phyloP scores from a whole-genome alignment of 2,329 filamentous ascomycete species.

The Aspergillus intermedius region DNA sequence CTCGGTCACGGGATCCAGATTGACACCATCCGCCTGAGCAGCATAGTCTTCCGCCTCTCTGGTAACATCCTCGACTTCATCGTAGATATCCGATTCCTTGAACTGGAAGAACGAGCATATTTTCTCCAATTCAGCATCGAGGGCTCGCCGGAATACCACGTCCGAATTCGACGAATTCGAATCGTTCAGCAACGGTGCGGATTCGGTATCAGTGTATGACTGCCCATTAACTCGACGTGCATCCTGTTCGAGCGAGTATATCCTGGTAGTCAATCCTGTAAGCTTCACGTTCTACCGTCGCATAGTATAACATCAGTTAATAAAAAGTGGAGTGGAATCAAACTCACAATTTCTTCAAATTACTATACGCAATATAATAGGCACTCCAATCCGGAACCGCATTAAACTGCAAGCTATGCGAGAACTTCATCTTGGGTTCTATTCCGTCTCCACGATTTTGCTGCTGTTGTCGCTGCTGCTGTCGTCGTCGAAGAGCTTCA shows the following conservation, averaged over 20 bases:
- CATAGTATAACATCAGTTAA: background rate
- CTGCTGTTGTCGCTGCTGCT: conserved; percentile 11
- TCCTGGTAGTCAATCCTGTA: conserved; percentile 47
- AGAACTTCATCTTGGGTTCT: conserved; percentile 96
- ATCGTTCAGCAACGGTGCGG: conserved; percentile 68
- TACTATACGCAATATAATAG: conserved; percentile 97
- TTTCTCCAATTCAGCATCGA: conserved; percentile 89
- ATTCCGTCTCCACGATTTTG: conserved; percentile 36
- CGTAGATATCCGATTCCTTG: conserved; percentile 82
- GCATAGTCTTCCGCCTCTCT: conserved; percentile 66
- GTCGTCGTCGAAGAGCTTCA: conserved; percentile 25
- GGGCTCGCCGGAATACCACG: conserved; percentile 68
- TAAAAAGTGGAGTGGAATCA: background rate
- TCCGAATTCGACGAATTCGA: conserved; percentile 62
- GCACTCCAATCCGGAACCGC: conserved; percentile 99
- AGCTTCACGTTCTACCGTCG: no score
- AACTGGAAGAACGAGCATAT: conserved; percentile 82
- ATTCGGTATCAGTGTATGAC: conserved; percentile 65
- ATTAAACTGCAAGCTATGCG: conserved; percentile 98
- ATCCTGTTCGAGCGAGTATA: conserved; percentile 89
- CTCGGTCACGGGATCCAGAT: conserved; percentile 39
- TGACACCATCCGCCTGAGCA: conserved; percentile 45
- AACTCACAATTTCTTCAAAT: conserved; percentile 91
- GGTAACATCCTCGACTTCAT: conserved; percentile 71
- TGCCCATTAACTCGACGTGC: conserved; percentile 54